phyloP scores from a whole-genome alignment of 768 basidiomycete genomes.

The Mycena kentingensis region DNA sequence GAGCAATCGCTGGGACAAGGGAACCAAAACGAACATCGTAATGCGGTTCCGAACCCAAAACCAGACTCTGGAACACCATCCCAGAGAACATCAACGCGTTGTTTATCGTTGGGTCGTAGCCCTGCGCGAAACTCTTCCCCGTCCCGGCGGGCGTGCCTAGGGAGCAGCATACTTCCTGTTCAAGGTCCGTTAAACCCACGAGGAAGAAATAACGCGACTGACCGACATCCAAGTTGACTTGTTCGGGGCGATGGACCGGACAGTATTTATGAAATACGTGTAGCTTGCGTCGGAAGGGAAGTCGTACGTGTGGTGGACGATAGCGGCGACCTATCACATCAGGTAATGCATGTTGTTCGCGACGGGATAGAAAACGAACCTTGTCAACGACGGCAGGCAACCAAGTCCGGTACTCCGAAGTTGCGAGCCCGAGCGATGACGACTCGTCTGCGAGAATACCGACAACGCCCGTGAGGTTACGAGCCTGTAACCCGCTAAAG shows the following conservation, averaged over 20 bases:
- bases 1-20: background rate
- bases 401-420: conserved; percentile 37
- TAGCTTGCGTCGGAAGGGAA: conserved; percentile 44
- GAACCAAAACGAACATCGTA: conserved; percentile 35
- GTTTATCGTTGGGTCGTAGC: conserved; percentile 43
- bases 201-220: conserved; percentile 1
- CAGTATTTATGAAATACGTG: conserved; percentile 30
- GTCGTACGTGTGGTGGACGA: conserved; percentile 49
- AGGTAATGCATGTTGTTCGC: background rate
- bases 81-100: conserved; percentile 43
- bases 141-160: conserved; percentile 36
- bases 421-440: conserved; percentile 32
- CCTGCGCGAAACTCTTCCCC: conserved; percentile 36
- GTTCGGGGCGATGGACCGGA: conserved; percentile 30
- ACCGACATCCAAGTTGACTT: conserved; percentile 45
- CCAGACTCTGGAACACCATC: conserved; percentile 41
- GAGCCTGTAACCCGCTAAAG: conserved; percentile 34
- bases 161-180: conserved; percentile 42
- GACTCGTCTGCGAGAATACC: conserved; percentile 48
- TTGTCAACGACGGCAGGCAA: conserved; percentile 36
- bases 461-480: conserved; percentile 32
- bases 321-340: conserved; percentile 33
- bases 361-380: conserved; percentile 17
- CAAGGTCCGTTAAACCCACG: background rate
- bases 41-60: conserved; percentile 38